A percentile compares a stretch with the other conserved stretches of the same genome.
Conservation (phyloP, 2,329 filamentous ascomycete genomes). For the Exophiala sp. region DNA sequence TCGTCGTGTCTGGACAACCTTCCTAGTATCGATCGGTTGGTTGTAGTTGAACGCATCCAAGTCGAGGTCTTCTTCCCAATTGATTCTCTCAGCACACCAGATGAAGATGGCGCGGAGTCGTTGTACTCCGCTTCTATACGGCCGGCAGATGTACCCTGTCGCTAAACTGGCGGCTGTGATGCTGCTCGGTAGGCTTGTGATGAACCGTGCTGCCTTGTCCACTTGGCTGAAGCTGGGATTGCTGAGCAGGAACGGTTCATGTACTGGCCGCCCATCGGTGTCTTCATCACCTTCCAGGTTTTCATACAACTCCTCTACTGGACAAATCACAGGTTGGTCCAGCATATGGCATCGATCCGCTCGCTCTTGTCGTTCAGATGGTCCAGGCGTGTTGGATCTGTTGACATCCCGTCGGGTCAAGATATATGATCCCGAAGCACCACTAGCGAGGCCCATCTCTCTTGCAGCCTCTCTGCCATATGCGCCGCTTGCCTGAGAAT, state of each 20-base stretch:
- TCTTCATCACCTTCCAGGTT: conserved; percentile 85
- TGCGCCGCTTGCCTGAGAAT: conserved; percentile 33
- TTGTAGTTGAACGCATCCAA: conserved; percentile 44
- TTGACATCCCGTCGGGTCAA: conserved; percentile 94
- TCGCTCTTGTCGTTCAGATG: conserved; percentile 77
- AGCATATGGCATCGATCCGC: conserved; percentile 91
- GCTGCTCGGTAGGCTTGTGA: conserved; percentile 73
- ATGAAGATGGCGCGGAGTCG: conserved; percentile 90
- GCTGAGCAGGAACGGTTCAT: conserved; percentile 55
- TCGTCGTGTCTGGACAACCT: conserved; percentile 76
- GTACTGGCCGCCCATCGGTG: conserved; percentile 75
- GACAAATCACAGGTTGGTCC: conserved; percentile 79
- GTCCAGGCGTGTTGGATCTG: conserved; percentile 85
- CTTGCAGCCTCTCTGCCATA: conserved; percentile 51
- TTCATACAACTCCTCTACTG: conserved; percentile 81
- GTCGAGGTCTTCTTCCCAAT: conserved; percentile 92
- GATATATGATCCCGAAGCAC: conserved; percentile 71
- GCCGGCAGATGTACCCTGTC: conserved; percentile 86
- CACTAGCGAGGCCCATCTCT: conserved; percentile 62
- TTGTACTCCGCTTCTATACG: conserved; percentile 90
- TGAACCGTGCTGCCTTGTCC: conserved; percentile 91
- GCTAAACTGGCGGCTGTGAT: conserved; percentile 77
- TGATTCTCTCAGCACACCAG: conserved; percentile 91
- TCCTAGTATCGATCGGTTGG: conserved; percentile 61
- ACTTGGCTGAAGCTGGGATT: conserved; percentile 83